These are phyloP conservation scores for Nigrograna mackinnonii DNA, from an alignment of 2,329 filamentous ascomycete species.

Conservation along the genomic window DNA sequence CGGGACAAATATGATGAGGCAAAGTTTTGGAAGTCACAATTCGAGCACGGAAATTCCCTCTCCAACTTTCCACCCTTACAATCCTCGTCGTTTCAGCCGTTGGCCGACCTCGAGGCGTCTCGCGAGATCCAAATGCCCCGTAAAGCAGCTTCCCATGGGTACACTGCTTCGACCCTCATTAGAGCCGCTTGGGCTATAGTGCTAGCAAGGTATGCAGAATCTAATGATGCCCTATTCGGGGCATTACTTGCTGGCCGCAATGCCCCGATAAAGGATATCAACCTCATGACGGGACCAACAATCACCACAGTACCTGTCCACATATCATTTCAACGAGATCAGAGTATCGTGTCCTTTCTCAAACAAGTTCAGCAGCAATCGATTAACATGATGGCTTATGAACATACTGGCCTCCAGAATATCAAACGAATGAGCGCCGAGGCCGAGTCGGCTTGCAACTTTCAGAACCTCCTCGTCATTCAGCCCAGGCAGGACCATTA, in stretches of 20 bases:
- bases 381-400: conserved; percentile 24
- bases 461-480: conserved; percentile 57
- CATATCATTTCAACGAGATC: conserved; percentile 11
- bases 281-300: conserved; percentile 44
- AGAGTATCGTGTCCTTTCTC: conserved; percentile 14
- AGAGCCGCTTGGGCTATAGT: conserved; percentile 36
- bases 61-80: conserved; percentile 15
- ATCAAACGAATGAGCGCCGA: conserved; percentile 19
- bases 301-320: conserved; percentile 44
- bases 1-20: conserved; percentile 12
- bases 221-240: conserved; percentile 42
- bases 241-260: conserved; percentile 42
- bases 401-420: conserved; percentile 36
- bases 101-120: conserved; percentile 6
- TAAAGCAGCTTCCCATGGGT: background rate
- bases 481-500: too few relatives aligned
- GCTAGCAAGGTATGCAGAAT: conserved; percentile 20
- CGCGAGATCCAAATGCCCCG: conserved; percentile 3
- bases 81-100: conserved; percentile 8
- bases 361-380: conserved; percentile 14
- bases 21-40: conserved; percentile 29
- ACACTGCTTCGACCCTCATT: conserved; percentile 12
- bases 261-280: conserved; percentile 37
- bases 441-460: conserved; percentile 46
- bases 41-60: conserved; percentile 8